Evolutionary conservation across 768 basidiomycete species (phyloP).

Genomic region (Hygrocybe coccinea): DNA sequence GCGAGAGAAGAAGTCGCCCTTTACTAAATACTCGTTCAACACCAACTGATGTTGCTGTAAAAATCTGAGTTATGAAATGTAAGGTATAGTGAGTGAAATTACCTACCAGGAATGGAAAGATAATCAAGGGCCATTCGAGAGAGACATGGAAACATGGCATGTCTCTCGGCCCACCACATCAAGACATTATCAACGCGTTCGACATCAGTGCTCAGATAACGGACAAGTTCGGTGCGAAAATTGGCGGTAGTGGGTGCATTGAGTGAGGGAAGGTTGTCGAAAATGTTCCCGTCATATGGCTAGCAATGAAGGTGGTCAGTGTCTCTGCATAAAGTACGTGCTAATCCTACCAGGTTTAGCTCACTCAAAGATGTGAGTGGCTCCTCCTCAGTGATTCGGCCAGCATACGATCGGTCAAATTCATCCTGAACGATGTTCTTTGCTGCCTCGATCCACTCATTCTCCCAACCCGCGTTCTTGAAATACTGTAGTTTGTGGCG

Average conservation of each 20-base stretch:
- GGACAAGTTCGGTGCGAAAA: slow-evolving; percentile 23
- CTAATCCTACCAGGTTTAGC: too few species aligned
- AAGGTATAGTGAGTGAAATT: not conserved
- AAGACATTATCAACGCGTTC: slow-evolving; percentile 23
- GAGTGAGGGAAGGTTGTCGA: slow-evolving; percentile 25
- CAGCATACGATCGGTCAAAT: slow-evolving; percentile 12
- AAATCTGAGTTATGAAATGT: too few species aligned
- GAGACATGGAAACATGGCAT: slow-evolving; percentile 23
- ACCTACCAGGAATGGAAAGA: slow-evolving; percentile 28
- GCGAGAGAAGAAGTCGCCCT: slow-evolving; percentile 23
- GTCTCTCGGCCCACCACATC: slow-evolving; percentile 27
- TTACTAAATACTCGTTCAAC: slow-evolving; percentile 27
- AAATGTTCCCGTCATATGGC: slow-evolving; percentile 21
- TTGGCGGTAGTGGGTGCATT: slow-evolving; percentile 13
- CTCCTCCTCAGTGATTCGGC: not conserved
- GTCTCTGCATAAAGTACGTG: too few species aligned
- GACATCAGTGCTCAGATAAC: slow-evolving; percentile 23
- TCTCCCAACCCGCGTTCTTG: slow-evolving; percentile 18
- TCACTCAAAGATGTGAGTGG: not conserved
- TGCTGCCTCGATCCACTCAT: slow-evolving; percentile 21
- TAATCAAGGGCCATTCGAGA: slow-evolving; percentile 34
- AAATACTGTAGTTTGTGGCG: slow-evolving; percentile 29
- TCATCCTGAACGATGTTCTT: slow-evolving; percentile 14
- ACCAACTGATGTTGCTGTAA: slow-evolving; percentile 29
- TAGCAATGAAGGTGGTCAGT: too few species aligned